phyloP scores from a whole-genome alignment of 257 asterid species.

The Solanum bulbocastanum region DNA sequence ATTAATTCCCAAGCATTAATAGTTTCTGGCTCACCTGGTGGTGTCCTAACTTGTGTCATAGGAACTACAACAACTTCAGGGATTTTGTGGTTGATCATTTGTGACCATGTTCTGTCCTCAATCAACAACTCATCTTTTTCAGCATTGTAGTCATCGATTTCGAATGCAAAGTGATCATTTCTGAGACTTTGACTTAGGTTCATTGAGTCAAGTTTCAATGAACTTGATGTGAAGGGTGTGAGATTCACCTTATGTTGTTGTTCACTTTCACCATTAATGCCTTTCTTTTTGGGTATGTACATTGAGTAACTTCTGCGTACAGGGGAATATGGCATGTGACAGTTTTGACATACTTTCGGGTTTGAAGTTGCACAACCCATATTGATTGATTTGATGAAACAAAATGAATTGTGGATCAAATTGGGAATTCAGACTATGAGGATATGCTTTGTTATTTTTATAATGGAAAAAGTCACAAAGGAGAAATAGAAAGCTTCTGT shows the following conservation, averaged over 20 bases:
- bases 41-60: slow-evolving; percentile 36
- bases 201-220: slow-evolving; percentile 52
- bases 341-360: neutral
- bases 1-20: slow-evolving; percentile 63
- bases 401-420: neutral
- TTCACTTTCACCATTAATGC: neutral
- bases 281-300: neutral
- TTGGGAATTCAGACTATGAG: neutral
- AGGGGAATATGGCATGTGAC: slow-evolving; percentile 1
- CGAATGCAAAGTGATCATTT: slow-evolving; percentile 11
- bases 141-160: neutral
- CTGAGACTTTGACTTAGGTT: slow-evolving; percentile 3
- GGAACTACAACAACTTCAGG: slow-evolving; percentile 8
- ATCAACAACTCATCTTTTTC: slow-evolving; percentile 41
- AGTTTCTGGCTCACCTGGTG: slow-evolving; percentile 63
- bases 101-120: slow-evolving; percentile 67
- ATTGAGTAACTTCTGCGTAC: neutral
- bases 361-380: slow-evolving; percentile 10
- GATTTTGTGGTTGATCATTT: slow-evolving; percentile 46
- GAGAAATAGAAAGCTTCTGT: no score
- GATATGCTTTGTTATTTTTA: neutral
- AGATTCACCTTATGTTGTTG: slow-evolving; percentile 12
- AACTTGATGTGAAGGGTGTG: slow-evolving; percentile 73
- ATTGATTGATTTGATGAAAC: neutral
- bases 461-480: no score